Base-by-base conservation (phyloP, 345 rosid species). In the Eucalyptus regnans region DNA sequence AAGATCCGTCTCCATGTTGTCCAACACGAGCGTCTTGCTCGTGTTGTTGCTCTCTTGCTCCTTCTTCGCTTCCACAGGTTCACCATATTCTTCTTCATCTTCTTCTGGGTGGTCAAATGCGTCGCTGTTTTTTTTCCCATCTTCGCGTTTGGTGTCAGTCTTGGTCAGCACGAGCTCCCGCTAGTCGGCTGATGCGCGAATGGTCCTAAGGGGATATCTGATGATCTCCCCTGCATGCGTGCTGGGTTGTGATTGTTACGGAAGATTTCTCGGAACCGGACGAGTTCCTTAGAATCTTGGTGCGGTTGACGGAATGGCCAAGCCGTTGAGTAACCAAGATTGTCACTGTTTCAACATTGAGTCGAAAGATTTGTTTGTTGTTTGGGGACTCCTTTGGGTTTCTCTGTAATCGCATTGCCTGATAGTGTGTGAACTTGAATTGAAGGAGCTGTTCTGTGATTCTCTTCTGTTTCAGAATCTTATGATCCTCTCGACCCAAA, bases 401-500 rank as follows among this genome's bases (percentile, higher is more conserved):
- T 41, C 84, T 76, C 48, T 41, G 14, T 41, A 20, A 41, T 76
- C 13, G 84, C 48, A 41, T 37, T 76, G 25, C 48, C 48, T 20
- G 43, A 76, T 43, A 11, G 12, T 41, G 15, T 11, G 84, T 58
- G 88, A 23, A 43, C 41, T 87, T 58, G 88, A 44, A 44, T 5
- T 87, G 48, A 46, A 58, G 48, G 79, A 58, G 41, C 50, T 12
- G 33, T 14, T 58, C 62, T 87, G 76, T 44, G 52, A 66, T 56
- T 87, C 25, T 87, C 29, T 4, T 37, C 49, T 49, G 62, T 56
- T 49, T 41, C 68, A 48, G 49, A 62, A 91, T 97, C 99, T 52
- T 97, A 96, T 88, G 99, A 96, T 94, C 92, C 98, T 51, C 96
- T 97, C 90, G 99, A 96, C 90, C 99, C 99, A 84, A 92, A 50